Conservation (phyloP, 2,329 filamentous ascomycete genomes). For the Curvularia sp. region DNA sequence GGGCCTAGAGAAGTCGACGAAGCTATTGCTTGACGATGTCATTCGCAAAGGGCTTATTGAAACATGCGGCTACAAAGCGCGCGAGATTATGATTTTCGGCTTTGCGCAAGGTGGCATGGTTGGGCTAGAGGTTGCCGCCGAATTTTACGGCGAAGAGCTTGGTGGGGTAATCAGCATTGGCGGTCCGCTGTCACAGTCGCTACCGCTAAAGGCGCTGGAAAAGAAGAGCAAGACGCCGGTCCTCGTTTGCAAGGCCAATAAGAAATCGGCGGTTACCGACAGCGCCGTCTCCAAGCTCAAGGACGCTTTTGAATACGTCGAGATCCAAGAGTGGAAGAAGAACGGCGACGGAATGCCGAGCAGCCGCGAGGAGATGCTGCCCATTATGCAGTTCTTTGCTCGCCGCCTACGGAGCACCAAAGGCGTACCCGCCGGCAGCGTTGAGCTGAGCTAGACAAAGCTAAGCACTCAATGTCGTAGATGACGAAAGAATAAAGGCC, state of each 20-base stretch:
- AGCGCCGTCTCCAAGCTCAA: slow-evolving; percentile 70
- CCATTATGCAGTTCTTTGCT: slow-evolving; percentile 85
- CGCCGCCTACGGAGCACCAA: slow-evolving; percentile 65
- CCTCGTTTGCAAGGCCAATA: slow-evolving; percentile 65
- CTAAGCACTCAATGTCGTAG: background rate
- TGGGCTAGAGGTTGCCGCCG: slow-evolving; percentile 55
- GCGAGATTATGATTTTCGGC: slow-evolving; percentile 62
- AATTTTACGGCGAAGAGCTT: slow-evolving; percentile 51
- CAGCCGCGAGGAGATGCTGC: slow-evolving; percentile 83
- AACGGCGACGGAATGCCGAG: slow-evolving; percentile 81
- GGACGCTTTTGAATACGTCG: slow-evolving; percentile 63
- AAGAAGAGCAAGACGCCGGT: slow-evolving; percentile 69
- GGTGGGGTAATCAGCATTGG: slow-evolving; percentile 70
- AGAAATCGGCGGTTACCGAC: slow-evolving; percentile 63
- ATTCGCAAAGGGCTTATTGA: slow-evolving; percentile 54
- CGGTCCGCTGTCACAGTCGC: slow-evolving; percentile 59
- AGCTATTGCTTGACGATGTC: slow-evolving; percentile 54
- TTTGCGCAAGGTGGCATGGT: slow-evolving; percentile 66
- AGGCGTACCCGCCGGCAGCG: slow-evolving; percentile 61
- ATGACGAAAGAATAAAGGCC: background rate
- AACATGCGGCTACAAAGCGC: slow-evolving; percentile 58
- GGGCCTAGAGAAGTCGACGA: slow-evolving; percentile 56
- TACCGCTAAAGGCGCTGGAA: slow-evolving; percentile 36
- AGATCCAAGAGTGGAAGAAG: slow-evolving; percentile 56
- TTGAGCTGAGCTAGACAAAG: slow-evolving; percentile 53